A percentile compares a stretch with the other conserved stretches of the same genome.
Conservation (phyloP, 768 basidiomycete species). For the Sporobolomyces pararoseus region DNA sequence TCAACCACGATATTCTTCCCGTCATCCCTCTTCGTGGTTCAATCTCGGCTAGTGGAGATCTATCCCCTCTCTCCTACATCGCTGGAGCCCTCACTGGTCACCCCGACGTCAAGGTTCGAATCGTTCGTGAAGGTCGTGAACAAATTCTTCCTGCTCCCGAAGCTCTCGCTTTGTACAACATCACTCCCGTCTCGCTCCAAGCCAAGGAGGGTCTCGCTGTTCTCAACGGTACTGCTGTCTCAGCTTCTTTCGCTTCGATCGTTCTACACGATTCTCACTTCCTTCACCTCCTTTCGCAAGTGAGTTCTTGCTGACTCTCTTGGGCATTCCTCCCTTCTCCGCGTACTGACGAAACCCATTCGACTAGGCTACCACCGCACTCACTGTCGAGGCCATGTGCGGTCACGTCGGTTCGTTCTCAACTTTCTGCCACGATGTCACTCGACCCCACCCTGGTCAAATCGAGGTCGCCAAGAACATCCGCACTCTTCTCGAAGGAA, state of each 20-base stretch:
- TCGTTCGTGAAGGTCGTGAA: slow-evolving; percentile 25
- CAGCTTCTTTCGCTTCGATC: slow-evolving; percentile 67
- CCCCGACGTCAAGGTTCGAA: slow-evolving; percentile 64
- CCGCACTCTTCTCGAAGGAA: slow-evolving; percentile 65
- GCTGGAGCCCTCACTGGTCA: slow-evolving; percentile 77
- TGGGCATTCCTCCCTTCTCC: not conserved
- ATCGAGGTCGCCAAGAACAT: slow-evolving; percentile 70
- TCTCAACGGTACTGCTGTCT: slow-evolving; percentile 58
- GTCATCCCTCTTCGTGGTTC: slow-evolving; percentile 78
- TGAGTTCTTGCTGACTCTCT: not conserved
- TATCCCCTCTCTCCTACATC: slow-evolving; percentile 63
- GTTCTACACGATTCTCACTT: slow-evolving; percentile 65
- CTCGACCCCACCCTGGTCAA: slow-evolving; percentile 81
- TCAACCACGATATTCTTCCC: slow-evolving; percentile 63
- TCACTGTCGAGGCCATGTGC: slow-evolving; percentile 74
- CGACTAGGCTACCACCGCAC: slow-evolving; percentile 62
- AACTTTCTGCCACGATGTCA: slow-evolving; percentile 64
- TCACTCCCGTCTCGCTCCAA: slow-evolving; percentile 57
- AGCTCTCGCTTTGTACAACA: slow-evolving; percentile 53
- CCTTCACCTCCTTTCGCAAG: slow-evolving; percentile 52
- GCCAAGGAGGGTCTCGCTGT: slow-evolving; percentile 50
- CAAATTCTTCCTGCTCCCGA: slow-evolving; percentile 46
- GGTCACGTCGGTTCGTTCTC: slow-evolving; percentile 55
- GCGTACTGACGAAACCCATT: no score
- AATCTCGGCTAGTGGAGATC: slow-evolving; percentile 68